phyloP scores from a whole-genome alignment of 148 eudicot species.

The Heliosperma pusillum region DNA sequence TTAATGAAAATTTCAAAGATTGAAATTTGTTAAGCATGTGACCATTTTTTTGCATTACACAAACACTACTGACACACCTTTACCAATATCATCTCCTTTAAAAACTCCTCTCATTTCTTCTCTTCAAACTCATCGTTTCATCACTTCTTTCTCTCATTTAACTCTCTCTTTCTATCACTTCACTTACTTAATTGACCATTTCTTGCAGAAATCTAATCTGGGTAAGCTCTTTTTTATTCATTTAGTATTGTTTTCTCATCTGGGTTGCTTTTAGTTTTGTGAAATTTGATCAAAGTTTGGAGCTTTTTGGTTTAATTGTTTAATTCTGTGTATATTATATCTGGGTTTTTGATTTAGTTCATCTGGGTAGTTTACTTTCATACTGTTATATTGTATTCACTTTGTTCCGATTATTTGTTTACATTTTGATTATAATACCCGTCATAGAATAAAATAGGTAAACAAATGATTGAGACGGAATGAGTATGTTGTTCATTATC shows the following conservation, averaged over 20 bases:
- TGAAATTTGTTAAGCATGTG: background rate
- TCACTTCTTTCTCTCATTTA: background rate
- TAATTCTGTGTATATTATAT: background rate
- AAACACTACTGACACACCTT: constrained; percentile 1
- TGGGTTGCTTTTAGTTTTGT: background rate
- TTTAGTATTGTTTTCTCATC: background rate
- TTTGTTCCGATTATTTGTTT: too few relatives aligned
- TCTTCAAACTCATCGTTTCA: background rate
- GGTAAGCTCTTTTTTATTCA: constrained; percentile 13
- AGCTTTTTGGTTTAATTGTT: background rate
- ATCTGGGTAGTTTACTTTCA: background rate
- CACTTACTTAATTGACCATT: background rate
- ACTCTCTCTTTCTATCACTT: too few relatives aligned
- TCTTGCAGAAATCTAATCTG: constrained; percentile 3
- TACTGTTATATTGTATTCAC: background rate
- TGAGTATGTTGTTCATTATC: too few relatives aligned
- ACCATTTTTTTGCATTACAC: constrained; percentile 11
- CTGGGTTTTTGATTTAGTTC: background rate
- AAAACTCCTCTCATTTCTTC: background rate
- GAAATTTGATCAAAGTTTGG: constrained; percentile 6
- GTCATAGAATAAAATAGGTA: too few relatives aligned
- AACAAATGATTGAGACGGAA: too few relatives aligned
- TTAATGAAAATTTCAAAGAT: constrained; percentile 1
- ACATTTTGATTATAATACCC: too few relatives aligned
- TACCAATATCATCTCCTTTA: background rate